Evolutionary conservation across 371 early-diverging fungal species (phyloP).

Genomic region (Mortierella sp.): DNA sequence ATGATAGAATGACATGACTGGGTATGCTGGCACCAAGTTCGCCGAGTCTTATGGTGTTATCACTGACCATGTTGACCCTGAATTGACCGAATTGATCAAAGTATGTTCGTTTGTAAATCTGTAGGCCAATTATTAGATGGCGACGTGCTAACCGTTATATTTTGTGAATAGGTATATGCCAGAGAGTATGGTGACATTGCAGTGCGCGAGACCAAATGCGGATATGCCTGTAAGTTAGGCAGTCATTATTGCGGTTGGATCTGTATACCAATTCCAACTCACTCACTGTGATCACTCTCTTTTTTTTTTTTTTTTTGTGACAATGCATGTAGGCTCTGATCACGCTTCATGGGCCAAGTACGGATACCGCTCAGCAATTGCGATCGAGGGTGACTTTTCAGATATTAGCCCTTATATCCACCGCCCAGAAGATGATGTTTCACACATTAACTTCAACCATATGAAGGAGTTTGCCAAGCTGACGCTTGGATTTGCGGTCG

Average conservation of each 20-base stretch:
- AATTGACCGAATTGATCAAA: conserved; percentile 76
- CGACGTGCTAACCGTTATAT: not conserved
- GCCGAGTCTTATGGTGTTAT: conserved; percentile 82
- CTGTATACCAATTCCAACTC: not conserved
- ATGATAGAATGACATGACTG: conserved; percentile 83
- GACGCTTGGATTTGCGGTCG: conserved; percentile 89
- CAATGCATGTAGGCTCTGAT: conserved; percentile 67
- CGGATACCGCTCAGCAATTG: conserved; percentile 88
- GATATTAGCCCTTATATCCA: conserved; percentile 79
- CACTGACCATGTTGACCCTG: conserved; percentile 82
- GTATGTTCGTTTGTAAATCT: not conserved
- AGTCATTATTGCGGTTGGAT: not conserved
- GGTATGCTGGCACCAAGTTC: conserved; percentile 74
- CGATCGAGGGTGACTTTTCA: conserved; percentile 86
- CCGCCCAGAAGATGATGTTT: conserved; percentile 75
- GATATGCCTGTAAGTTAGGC: conserved; percentile 67
- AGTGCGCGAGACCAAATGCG: conserved; percentile 74
- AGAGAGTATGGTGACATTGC: conserved; percentile 64
- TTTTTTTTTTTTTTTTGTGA: not conserved
- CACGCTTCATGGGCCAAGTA: conserved; percentile 93
- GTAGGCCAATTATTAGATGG: not conserved
- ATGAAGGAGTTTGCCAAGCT: conserved; percentile 89
- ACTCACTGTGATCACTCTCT: not conserved
- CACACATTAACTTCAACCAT: conserved; percentile 86
- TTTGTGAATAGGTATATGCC: conserved; percentile 30